These are phyloP conservation scores for Suillus discolor DNA, from an alignment of 768 basidiomycete species.

Conservation along the genomic window DNA sequence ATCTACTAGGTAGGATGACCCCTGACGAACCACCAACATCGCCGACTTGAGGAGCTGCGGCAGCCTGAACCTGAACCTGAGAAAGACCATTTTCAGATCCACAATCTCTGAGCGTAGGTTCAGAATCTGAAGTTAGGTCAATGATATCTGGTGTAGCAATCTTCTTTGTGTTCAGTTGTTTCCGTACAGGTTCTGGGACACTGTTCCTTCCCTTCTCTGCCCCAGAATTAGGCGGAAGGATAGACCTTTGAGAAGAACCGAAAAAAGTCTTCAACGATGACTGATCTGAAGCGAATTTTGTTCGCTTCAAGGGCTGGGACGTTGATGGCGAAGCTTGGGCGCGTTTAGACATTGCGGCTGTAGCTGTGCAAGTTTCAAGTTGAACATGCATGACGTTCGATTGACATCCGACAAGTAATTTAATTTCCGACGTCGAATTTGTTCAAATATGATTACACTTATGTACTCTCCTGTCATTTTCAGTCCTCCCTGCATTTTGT, in stretches of 20 bases:
- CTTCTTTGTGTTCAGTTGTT: neutral
- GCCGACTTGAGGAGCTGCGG: neutral
- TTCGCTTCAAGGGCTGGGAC: slow-evolving; percentile 20
- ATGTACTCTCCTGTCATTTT: slow-evolving; percentile 1
- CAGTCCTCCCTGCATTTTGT: neutral
- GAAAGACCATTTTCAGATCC: neutral
- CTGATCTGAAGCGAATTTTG: slow-evolving; percentile 22
- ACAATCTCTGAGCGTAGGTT: neutral
- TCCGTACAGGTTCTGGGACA: neutral
- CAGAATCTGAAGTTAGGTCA: slow-evolving; percentile 6
- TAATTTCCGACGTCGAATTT: slow-evolving; percentile 5
- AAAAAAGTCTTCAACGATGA: slow-evolving; percentile 30
- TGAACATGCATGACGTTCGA: neutral
- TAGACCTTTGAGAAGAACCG: slow-evolving; percentile 11
- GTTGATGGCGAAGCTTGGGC: slow-evolving; percentile 12
- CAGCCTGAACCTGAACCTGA: too few relatives aligned
- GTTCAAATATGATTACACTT: neutral
- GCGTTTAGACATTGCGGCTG: slow-evolving; percentile 14
- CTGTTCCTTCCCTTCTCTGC: slow-evolving; percentile 8
- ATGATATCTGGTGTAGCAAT: neutral
- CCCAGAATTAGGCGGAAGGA: neutral
- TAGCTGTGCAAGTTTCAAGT: neutral
- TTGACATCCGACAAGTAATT: slow-evolving; percentile 3
- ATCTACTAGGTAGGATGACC: neutral
- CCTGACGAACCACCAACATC: neutral